Conservation (phyloP, 345 rosid species). For the Atalantia buxifolia region DNA sequence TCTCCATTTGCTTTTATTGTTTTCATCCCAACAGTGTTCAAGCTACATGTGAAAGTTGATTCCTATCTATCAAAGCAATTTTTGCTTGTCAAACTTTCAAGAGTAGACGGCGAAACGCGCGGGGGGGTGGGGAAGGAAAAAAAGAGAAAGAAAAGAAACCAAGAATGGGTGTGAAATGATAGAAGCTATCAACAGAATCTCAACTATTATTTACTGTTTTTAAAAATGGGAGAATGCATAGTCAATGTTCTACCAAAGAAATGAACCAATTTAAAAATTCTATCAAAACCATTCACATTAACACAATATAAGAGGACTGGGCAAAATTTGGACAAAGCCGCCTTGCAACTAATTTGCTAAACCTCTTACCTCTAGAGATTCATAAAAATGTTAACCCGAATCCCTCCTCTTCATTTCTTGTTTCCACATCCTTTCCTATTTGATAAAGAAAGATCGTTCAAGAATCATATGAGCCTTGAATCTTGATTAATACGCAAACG, state of each 20-base stretch:
- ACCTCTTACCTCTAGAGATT: no score
- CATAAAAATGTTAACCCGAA: neutral
- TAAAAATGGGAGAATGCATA: neutral
- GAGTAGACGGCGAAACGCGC: no score
- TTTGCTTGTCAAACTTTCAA: neutral
- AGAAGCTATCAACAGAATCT: neutral
- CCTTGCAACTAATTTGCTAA: neutral
- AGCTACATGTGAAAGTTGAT: neutral
- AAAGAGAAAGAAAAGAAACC: no score
- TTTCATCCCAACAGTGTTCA: neutral
- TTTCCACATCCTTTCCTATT: neutral
- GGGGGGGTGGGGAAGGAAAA: no score
- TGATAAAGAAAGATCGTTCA: neutral
- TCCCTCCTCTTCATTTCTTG: neutral
- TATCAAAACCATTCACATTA: neutral
- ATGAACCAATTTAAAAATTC: neutral
- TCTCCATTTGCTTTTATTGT: neutral
- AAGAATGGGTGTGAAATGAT: neutral
- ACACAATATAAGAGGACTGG: neutral
- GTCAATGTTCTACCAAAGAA: neutral
- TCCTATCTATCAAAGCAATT: neutral
- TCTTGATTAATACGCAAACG: slow-evolving; percentile 7
- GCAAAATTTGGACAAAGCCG: neutral
- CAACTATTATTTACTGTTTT: neutral
- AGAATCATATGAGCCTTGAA: neutral